Conservation (phyloP, 306 rosid species). For the Citrullus amarus region DNA sequence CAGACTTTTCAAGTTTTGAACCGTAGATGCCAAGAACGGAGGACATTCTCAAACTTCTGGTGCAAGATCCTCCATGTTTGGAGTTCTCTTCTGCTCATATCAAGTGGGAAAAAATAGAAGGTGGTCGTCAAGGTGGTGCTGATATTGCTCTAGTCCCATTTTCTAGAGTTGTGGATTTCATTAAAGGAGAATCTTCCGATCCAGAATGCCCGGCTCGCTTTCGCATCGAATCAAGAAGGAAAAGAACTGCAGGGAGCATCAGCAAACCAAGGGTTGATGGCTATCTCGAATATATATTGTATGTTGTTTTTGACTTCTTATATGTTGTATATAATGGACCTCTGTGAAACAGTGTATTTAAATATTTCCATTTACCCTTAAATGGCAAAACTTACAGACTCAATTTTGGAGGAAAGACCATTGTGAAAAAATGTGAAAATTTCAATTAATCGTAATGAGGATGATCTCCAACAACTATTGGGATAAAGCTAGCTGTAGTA, state of each 20-base stretch:
- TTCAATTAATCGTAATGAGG: not conserved
- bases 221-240: slow-evolving; percentile 63
- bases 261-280: slow-evolving; percentile 78
- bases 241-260: slow-evolving; percentile 48
- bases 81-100: slow-evolving; percentile 57
- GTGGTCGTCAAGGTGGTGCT: slow-evolving; percentile 80
- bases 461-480: not conserved
- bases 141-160: slow-evolving; percentile 63
- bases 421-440: not conserved
- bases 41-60: slow-evolving; percentile 66
- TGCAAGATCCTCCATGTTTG: slow-evolving; percentile 50
- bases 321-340: not conserved
- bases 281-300: slow-evolving; percentile 69
- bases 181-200: slow-evolving; percentile 62
- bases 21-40: slow-evolving; percentile 69
- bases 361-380: not conserved
- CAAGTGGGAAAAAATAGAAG: slow-evolving; percentile 61
- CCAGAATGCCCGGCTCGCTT: slow-evolving; percentile 61
- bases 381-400: not conserved
- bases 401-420: not conserved
- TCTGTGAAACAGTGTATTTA: not conserved
- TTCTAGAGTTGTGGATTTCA: slow-evolving; percentile 68
- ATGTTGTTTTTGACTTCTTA: slow-evolving; percentile 11
- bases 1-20: not conserved
- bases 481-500: not conserved